A percentile compares a stretch with the other conserved stretches of the same genome.
phyloP scores from a whole-genome alignment of 2,329 filamentous ascomycete species.

The Alternaria arborescens region DNA sequence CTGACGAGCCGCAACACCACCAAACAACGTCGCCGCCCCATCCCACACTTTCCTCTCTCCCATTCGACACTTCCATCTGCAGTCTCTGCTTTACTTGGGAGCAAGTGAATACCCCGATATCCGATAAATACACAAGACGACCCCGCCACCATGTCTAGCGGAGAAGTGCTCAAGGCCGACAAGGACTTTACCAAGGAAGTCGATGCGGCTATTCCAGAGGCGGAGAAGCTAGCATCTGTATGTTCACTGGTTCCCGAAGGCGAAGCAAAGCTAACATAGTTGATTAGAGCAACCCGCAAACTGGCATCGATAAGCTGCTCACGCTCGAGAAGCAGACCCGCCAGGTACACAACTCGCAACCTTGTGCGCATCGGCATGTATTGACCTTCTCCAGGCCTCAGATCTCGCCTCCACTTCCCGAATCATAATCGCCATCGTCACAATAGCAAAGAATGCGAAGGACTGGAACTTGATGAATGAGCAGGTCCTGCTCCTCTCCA shows the following conservation, averaged over 20 bases:
- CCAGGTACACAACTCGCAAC: constrained; percentile 68
- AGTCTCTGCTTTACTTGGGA: constrained; percentile 2
- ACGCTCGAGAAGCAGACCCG: constrained; percentile 94
- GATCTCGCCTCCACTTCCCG: constrained; percentile 95
- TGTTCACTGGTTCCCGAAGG: constrained; percentile 16
- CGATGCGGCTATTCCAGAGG: constrained; percentile 89
- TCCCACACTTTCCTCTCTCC: constrained; percentile 2
- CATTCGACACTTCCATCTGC: background rate
- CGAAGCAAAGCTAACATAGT: constrained; percentile 25
- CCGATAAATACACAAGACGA: constrained; percentile 15
- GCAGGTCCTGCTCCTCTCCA: constrained; percentile 92
- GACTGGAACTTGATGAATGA: constrained; percentile 97
- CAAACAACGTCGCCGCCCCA: constrained; percentile 25
- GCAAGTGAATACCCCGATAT: background rate
- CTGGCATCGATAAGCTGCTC: constrained; percentile 91
- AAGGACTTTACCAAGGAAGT: constrained; percentile 99
- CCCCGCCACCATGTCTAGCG: constrained; percentile 75
- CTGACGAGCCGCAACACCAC: constrained; percentile 26
- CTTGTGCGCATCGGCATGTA: constrained; percentile 17
- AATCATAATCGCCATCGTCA: constrained; percentile 86
- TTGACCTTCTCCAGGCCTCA: constrained; percentile 72
- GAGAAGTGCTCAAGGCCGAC: constrained; percentile 84
- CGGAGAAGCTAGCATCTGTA: constrained; percentile 88
- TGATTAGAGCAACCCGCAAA: constrained; percentile 75
- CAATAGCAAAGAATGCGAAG: constrained; percentile 88